Evolutionary conservation across 164 flowering plant genomes (phyloP).

Genomic region (Nymphaea thermarum): DNA sequence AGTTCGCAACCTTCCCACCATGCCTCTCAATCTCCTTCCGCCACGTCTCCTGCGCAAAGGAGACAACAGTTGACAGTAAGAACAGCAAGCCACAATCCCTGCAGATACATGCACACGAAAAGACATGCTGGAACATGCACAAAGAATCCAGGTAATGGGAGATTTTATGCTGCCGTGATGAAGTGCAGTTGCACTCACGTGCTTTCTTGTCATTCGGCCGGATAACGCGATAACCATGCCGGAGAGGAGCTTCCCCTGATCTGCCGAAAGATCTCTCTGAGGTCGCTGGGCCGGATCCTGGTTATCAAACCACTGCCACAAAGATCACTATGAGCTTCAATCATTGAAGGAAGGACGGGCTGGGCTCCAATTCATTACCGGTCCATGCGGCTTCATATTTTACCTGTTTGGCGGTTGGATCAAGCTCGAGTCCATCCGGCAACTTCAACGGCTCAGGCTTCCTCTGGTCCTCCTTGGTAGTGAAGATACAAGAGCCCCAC

Average conservation of each 20-base stretch:
- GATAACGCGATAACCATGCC: conserved; percentile 51
- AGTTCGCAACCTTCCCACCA: conserved; percentile 57
- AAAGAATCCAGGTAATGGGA: too few species aligned
- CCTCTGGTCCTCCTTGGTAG: conserved; percentile 45
- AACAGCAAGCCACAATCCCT: background rate
- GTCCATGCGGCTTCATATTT: background rate
- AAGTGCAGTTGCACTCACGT: conserved; percentile 22
- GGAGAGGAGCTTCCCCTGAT: conserved; percentile 31
- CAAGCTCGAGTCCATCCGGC: conserved; percentile 28
- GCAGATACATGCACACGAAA: too few species aligned
- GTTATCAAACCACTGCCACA: conserved; percentile 35
- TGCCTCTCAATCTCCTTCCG: conserved; percentile 45
- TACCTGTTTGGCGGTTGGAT: conserved; percentile 17
- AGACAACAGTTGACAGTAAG: background rate
- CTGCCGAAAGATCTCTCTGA: conserved; percentile 9
- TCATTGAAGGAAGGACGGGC: background rate
- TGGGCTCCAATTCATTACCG: background rate
- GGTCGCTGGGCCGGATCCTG: conserved; percentile 41
- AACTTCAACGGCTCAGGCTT: conserved; percentile 29
- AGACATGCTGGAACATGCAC: too few species aligned
- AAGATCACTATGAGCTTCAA: background rate
- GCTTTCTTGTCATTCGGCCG: conserved; percentile 62
- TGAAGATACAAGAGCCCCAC: conserved; percentile 62
- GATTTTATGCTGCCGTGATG: too few species aligned
- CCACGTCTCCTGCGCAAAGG: conserved; percentile 40